Evolutionary conservation across 345 rosid species (phyloP), one percentile per base, ranked within the genome.

Genomic region (Hibiscus syriacus): DNA sequence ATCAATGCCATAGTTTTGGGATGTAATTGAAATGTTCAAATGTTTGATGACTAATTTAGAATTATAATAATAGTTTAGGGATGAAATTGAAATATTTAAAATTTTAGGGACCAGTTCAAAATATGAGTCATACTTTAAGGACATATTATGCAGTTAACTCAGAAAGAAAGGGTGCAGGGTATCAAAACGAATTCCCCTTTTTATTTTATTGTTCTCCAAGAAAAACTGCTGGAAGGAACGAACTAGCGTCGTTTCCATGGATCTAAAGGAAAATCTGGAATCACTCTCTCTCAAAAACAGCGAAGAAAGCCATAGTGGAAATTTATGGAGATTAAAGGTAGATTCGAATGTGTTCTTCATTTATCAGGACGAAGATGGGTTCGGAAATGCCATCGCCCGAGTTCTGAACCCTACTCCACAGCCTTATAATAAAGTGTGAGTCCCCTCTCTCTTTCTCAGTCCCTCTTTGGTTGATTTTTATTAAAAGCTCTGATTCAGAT

Each of bases 301-400:
- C 32, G 57, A 13, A 22, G 64, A 32, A 22, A 34, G 1, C n/a
- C 46, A 6, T 26, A 59, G 20, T 30, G 6, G 1, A 38, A 32
- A 20, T 6, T 22, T 27, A 41, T 22, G 1, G 58, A 65, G 55
- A 29, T 82, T 83, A 86, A 87, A 87, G 79, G 80, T 87, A 12
- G 86, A 90, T 64, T 75, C 82, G 46, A 87, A 68, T 56, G 36
- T 84, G 3, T 66, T 92, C n/a, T 70, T 89, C 72, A 74, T 87
- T 20, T 79, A 77, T 65, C 74, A 70, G 5, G 96, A 81, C 60
- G 3, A 76, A 20, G 87, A 86, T 38, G 94, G 87, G 3, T 77
- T 83, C 48, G 85, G 79, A 0, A 25, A 78, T 19, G 65, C 89
- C 61, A 41, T 92, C 11, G 77, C 83, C 23, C 77, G 55, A 27